Percentiles rank a stretch among this genome's conserved stretches.
These are phyloP conservation scores for Bifiguratus adelaidae DNA, from an alignment of 192 early-diverging fungal genomes.

Conservation along the genomic window DNA sequence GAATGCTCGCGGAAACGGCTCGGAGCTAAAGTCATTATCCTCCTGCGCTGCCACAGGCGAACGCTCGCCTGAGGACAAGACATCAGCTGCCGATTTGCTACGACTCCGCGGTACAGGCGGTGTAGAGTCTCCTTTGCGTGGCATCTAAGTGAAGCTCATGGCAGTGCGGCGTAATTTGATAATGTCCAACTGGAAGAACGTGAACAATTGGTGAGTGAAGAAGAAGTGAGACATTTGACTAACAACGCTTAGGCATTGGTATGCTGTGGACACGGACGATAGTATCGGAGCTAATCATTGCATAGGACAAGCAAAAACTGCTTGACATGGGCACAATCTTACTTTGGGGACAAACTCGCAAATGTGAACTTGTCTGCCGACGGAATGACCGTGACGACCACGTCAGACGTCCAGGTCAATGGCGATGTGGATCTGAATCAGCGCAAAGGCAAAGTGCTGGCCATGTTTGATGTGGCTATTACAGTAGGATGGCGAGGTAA, in stretches of 20 bases:
- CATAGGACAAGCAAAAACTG: slow-evolving; percentile 94
- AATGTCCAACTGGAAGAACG: slow-evolving; percentile 70
- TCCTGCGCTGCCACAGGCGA: too few relatives aligned
- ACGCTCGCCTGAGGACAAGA: too few relatives aligned
- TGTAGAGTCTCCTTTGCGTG: too few relatives aligned
- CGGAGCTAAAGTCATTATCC: too few relatives aligned
- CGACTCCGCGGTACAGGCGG: too few relatives aligned
- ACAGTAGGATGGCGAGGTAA: slow-evolving; percentile 62
- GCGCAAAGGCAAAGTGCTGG: slow-evolving; percentile 91
- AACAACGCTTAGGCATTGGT: slow-evolving; percentile 26
- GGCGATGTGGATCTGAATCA: slow-evolving; percentile 94
- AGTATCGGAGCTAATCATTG: too few relatives aligned
- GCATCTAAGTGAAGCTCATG: too few relatives aligned
- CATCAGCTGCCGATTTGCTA: too few relatives aligned
- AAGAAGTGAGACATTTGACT: too few relatives aligned
- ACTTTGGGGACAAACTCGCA: slow-evolving; percentile 58
- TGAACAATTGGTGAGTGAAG: slow-evolving; percentile 43
- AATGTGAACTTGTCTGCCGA: slow-evolving; percentile 37
- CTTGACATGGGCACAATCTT: slow-evolving; percentile 79
- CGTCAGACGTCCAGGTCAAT: slow-evolving; percentile 48
- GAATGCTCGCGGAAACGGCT: too few relatives aligned
- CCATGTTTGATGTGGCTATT: slow-evolving; percentile 83
- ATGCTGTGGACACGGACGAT: background rate
- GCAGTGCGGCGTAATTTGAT: too few relatives aligned
- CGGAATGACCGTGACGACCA: slow-evolving; percentile 43